A percentile compares a stretch with the other conserved stretches of the same genome.
phyloP scores from a whole-genome alignment of 257 asterid species.

The Solanum chiquidenum region DNA sequence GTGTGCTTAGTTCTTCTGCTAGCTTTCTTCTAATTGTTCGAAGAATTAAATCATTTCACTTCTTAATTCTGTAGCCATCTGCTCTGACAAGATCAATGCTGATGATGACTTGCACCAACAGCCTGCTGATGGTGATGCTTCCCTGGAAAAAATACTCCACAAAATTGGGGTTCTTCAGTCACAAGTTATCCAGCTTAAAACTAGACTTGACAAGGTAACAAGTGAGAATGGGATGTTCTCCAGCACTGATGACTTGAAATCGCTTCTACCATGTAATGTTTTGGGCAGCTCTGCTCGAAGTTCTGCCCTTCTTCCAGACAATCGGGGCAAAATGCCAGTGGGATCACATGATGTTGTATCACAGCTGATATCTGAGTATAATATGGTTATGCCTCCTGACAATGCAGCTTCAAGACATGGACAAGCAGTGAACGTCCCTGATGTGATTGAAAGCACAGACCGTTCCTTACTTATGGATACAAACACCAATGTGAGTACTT shows the following conservation, averaged over 20 bases:
- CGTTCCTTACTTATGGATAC: constrained; percentile 1
- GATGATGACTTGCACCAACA: background rate
- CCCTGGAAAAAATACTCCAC: constrained; percentile 4
- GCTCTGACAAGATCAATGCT: background rate
- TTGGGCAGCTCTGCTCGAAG: constrained; percentile 19
- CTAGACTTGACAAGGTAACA: constrained; percentile 14
- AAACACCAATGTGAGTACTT: constrained; percentile 11
- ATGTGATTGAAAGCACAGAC: constrained; percentile 13
- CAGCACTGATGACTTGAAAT: constrained; percentile 2
- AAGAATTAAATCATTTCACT: background rate
- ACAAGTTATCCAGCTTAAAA: constrained; percentile 6
- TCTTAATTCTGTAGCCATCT: constrained; percentile 12
- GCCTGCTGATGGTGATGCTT: background rate
- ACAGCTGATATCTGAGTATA: constrained; percentile 35
- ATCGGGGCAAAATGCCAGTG: constrained; percentile 28
- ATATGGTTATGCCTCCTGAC: constrained; percentile 27
- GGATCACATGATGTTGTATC: constrained; percentile 37
- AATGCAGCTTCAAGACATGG: constrained; percentile 29
- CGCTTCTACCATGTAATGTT: constrained; percentile 15
- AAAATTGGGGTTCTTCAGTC: constrained; percentile 6
- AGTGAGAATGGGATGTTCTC: constrained; percentile 7
- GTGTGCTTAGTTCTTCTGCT: background rate
- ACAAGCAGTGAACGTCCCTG: constrained; percentile 6
- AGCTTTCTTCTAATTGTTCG: background rate
- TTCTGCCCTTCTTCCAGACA: constrained; percentile 24